Conservation (phyloP, 2,329 filamentous ascomycete genomes). For the Fusarium phyllophilum region DNA sequence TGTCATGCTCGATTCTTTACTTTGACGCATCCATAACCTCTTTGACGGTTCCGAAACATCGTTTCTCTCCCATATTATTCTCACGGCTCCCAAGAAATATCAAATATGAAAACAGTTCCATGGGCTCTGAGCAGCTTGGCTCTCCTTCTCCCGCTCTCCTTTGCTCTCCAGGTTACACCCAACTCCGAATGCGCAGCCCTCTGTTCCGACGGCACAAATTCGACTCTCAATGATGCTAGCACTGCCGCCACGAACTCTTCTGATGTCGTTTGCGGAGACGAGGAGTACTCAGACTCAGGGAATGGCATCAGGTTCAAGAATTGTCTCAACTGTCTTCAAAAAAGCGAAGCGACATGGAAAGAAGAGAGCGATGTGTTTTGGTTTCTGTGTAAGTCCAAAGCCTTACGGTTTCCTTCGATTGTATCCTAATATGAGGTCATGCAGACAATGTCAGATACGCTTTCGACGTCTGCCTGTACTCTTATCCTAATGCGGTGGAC, state of each 20-base stretch:
- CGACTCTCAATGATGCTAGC: too few relatives aligned
- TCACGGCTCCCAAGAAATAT: not conserved
- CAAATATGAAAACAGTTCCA: not conserved
- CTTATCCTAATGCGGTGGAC: slow-evolving; percentile 45
- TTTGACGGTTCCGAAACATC: not conserved
- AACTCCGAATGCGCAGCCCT: slow-evolving; percentile 49
- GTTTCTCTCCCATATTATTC: not conserved
- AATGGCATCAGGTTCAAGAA: slow-evolving; percentile 58
- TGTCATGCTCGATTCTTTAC: slow-evolving; percentile 20
- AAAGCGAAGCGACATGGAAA: slow-evolving; percentile 48
- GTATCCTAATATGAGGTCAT: too few relatives aligned
- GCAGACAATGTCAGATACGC: slow-evolving; percentile 57
- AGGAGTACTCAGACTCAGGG: slow-evolving; percentile 50
- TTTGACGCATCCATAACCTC: not conserved
- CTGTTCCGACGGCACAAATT: too few relatives aligned
- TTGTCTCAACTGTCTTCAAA: slow-evolving; percentile 59
- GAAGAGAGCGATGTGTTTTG: slow-evolving; percentile 46
- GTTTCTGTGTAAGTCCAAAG: slow-evolving; percentile 58
- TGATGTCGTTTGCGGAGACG: slow-evolving; percentile 60
- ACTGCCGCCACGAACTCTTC: slow-evolving; percentile 53
- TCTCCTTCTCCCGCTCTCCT: not conserved
- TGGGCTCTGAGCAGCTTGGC: not conserved
- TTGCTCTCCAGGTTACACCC: slow-evolving; percentile 53
- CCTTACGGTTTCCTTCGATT: too few relatives aligned
- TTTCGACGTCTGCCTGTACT: slow-evolving; percentile 59